Percentiles rank a stretch among this genome's conserved stretches.
Evolutionary conservation across 192 early-diverging fungal species (phyloP).

Genomic region (Radiomyces spectabilis): DNA sequence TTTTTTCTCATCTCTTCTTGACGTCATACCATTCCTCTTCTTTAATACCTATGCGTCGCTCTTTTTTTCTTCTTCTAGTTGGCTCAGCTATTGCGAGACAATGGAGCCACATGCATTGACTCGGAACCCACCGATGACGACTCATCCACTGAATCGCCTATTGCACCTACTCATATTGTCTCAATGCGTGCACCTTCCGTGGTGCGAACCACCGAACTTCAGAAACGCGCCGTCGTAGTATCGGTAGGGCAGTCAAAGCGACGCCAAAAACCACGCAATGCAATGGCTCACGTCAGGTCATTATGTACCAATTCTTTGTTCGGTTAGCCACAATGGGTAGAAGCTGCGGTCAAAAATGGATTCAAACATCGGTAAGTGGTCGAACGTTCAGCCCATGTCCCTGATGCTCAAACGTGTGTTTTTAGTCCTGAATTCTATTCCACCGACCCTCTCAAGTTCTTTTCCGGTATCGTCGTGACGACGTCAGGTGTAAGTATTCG

Average conservation of each 20-base stretch:
- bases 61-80: not conserved
- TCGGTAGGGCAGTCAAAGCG: too few relatives aligned
- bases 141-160: too few relatives aligned
- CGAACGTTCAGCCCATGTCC: too few relatives aligned
- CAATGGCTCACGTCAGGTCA: too few relatives aligned
- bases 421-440: conserved; percentile 28
- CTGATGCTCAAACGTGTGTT: not conserved
- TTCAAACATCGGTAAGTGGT: conserved; percentile 1
- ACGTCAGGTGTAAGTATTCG: conserved; percentile 29
- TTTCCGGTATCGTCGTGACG: conserved; percentile 38
- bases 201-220: too few relatives aligned
- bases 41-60: not conserved
- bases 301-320: too few relatives aligned
- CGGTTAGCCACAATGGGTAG: conserved; percentile 1
- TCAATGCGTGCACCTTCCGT: too few relatives aligned
- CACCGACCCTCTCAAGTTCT: conserved; percentile 33
- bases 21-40: not conserved
- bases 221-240: too few relatives aligned
- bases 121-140: too few relatives aligned
- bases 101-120: not conserved
- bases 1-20: too few relatives aligned
- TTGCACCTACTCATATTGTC: too few relatives aligned
- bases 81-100: not conserved
- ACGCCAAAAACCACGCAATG: too few relatives aligned
- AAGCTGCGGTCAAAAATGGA: conserved; percentile 1